A percentile compares a stretch with the other conserved stretches of the same genome.
phyloP scores from a whole-genome alignment of 1,139 yeast species.

The Kluyveromyces marxianus region DNA sequence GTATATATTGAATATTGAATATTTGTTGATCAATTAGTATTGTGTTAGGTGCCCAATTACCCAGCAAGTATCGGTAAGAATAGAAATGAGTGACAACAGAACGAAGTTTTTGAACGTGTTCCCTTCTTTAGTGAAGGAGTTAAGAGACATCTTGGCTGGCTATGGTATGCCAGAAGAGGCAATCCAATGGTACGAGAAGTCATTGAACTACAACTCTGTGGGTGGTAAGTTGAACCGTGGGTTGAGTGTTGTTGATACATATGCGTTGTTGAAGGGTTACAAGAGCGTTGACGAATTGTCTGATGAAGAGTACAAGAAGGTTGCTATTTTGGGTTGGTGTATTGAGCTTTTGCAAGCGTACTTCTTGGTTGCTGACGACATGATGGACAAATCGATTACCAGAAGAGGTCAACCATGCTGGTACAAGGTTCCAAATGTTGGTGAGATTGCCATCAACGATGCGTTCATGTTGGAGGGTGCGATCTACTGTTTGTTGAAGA shows the following conservation, averaged over 20 bases:
- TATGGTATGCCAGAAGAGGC: conserved; percentile 88
- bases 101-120: conserved; percentile 66
- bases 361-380: conserved; percentile 96
- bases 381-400: conserved; percentile 96
- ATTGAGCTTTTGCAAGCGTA: conserved; percentile 94
- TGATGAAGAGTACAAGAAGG: conserved; percentile 67
- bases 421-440: conserved; percentile 77
- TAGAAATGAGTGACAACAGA: conserved; percentile 33
- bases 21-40: too few relatives aligned
- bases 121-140: conserved; percentile 72
- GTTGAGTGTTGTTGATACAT: conserved; percentile 88
- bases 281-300: conserved; percentile 52
- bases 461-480: conserved; percentile 96
- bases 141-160: conserved; percentile 50
- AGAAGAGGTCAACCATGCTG: conserved; percentile 99
- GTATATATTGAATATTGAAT: too few relatives aligned
- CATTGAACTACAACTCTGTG: conserved; percentile 79
- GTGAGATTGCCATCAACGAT: conserved; percentile 93
- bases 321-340: conserved; percentile 92
- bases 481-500: conserved; percentile 80
- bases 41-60: too few relatives aligned
- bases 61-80: too few relatives aligned
- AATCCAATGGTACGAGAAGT: conserved; percentile 72
- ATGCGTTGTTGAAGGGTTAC: conserved; percentile 64
- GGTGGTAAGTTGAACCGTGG: conserved; percentile 98